Base-by-base conservation (phyloP, 805 yeast species). In the Metschnikowia continentalis region DNA sequence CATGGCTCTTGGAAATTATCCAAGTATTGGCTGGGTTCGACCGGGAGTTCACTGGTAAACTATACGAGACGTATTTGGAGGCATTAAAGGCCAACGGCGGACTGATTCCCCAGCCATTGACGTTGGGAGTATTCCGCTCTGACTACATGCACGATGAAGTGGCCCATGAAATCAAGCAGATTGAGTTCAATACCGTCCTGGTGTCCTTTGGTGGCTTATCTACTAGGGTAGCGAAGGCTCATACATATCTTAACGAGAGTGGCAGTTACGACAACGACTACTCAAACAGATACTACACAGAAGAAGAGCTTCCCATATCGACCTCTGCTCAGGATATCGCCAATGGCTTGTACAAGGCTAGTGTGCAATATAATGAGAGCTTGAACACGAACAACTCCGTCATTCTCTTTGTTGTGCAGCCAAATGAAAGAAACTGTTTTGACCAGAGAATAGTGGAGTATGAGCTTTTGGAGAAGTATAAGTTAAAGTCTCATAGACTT, bases 171-270 rank as follows among this genome's bases (percentile, higher is more conserved):
- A 86, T 92, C 61, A 91, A 92, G 64, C 99, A 94, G 68, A 94
- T 94, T 47, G 99, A 94, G 67, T 92, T 92, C 72, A 94, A 94
- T 69, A 91, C 99, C 1, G 89, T 94, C 3, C 87, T 96, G 61
- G 96, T 92, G 3, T 91, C 97, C 1, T 94, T 94, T 72, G 97
- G 96, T 19, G 98, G 96, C 0, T 74, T 94, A 50, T 85, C 96
- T 1, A 66, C 90, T 13, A 87, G 85, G 64, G 92, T 89, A 23
- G 87, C 94, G 19, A 74, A 80, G 57, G 71, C 89, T 50, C 99
- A 94, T 67, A 67, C 76, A 19, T 88, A 79, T 59, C 68, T 86
- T 61, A 86, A 87, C 63, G 62, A 68, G 3, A 61, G 72, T 6
- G 90, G 90, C 2, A 66, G 68, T n/a, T 88, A 87, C 61, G 71